phyloP scores from a whole-genome alignment of 495 filamentous ascomycete species.

The Pyronema omphalodes region DNA sequence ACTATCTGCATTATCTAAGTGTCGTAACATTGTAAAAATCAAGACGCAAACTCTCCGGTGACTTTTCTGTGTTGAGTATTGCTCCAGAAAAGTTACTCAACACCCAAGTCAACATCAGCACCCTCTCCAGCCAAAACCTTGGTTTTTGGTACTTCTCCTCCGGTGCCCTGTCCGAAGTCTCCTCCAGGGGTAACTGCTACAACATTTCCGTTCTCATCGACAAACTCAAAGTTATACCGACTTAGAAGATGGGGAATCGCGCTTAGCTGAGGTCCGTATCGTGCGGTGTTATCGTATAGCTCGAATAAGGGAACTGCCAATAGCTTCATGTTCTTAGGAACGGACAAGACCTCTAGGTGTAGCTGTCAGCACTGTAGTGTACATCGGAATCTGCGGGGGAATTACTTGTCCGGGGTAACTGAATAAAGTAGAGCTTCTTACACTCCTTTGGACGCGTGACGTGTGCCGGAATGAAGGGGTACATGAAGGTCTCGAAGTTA shows the following conservation, averaged over 20 bases:
- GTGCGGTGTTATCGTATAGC: constrained; percentile 86
- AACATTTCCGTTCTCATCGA: constrained; percentile 84
- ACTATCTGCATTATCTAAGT: too few relatives aligned
- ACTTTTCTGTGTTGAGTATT: too few relatives aligned
- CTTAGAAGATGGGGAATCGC: constrained; percentile 89
- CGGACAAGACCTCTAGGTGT: constrained; percentile 67
- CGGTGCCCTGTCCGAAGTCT: constrained; percentile 29
- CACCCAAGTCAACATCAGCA: constrained; percentile 11
- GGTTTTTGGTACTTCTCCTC: constrained; percentile 38
- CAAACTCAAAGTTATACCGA: constrained; percentile 91
- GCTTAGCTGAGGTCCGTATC: constrained; percentile 89
- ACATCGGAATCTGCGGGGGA: neutral
- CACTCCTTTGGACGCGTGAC: constrained; percentile 95
- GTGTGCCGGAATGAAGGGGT: constrained; percentile 89
- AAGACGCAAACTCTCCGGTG: too few relatives aligned
- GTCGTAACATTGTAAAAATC: too few relatives aligned
- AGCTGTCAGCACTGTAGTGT: constrained; percentile 1
- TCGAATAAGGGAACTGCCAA: constrained; percentile 93
- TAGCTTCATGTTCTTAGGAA: constrained; percentile 99
- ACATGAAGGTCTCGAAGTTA: constrained; percentile 99
- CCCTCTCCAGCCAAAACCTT: constrained; percentile 63
- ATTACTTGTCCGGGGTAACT: constrained; percentile 73
- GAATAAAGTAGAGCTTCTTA: constrained; percentile 96
- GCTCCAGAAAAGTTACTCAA: too few relatives aligned
- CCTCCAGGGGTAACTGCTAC: constrained; percentile 70